Evolutionary conservation across 225 moss, liverwort and hornwort genomes (phyloP), one percentile per base, ranked within the genome.

Genomic region (Straminergon stramineum): DNA sequence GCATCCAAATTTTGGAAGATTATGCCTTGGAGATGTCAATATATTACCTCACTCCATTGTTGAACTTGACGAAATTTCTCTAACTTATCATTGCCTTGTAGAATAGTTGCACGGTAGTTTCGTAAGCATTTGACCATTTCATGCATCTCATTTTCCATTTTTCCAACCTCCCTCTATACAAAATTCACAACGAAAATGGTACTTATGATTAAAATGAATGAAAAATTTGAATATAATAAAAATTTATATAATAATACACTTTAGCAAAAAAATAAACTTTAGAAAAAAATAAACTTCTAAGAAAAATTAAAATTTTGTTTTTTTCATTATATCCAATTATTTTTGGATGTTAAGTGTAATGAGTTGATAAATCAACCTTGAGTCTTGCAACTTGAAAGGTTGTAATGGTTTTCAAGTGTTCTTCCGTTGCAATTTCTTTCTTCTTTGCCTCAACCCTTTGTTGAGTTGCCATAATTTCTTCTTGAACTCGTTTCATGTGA

Each of bases 401-500:
- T 51, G 97, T 92, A n/a, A 99, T 92, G 35, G 87, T 97, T 92
- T 94, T 95, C 9, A 99, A 83, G 22, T 99, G 97, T 45, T 99
- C 92, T 90, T 99, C 97, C 0, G 94, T 91, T 43, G 89, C 93
- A 84, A 97, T 94, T 88, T 99, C 99, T 62, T 96, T 95, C 71
- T 43, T 87, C 84, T 95, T 99, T 62, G 93, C 96, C 63, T 99
- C 96, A 32, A 96, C 95, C 86, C 99, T 95, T 79, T 95, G 95
- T 90, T 99, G 97, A 37, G 95, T 96, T 86, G 96, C 93, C 3
- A 60, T 91, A 41, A 99, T 97, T 82, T 99, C 97, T 63, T 99
- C 96, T 84, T 97, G 97, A 77, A 99, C 97, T 85, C 95, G 92
- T 89, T 97, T 97, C 99, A 99, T 99, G 35, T 99, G 99, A 89